A percentile compares a stretch with the other conserved stretches of the same genome.
Evolutionary conservation across 1,139 yeast species (phyloP).

Genomic region (Saccharomyces uvarum): DNA sequence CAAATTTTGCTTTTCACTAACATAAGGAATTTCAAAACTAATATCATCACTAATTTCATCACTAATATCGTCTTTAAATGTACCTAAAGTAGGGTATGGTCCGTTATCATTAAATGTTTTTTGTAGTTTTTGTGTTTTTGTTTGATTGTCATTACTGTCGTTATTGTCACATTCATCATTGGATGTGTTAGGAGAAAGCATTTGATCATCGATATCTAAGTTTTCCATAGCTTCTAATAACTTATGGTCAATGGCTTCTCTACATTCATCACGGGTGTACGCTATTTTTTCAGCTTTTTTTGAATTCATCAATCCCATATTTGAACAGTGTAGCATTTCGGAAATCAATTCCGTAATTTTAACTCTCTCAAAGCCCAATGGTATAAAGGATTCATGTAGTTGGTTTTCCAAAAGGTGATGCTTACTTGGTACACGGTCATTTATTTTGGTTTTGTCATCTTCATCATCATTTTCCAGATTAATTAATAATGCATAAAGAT

Average conservation of each 20-base stretch:
- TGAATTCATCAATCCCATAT: slow-evolving; percentile 89
- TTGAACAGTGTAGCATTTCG: slow-evolving; percentile 89
- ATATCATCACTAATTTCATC: slow-evolving; percentile 34
- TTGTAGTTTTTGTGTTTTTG: neutral
- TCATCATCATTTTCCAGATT: slow-evolving; percentile 10
- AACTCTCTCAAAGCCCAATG: slow-evolving; percentile 91
- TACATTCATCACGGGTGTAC: slow-evolving; percentile 60
- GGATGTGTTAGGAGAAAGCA: neutral
- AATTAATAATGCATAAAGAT: neutral
- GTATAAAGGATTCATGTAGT: slow-evolving; percentile 42
- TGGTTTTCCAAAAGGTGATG: slow-evolving; percentile 21
- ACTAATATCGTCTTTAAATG: slow-evolving; percentile 11
- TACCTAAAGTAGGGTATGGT: slow-evolving; percentile 3
- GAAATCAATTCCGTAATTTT: slow-evolving; percentile 92
- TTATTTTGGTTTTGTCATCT: slow-evolving; percentile 5
- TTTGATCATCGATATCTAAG: slow-evolving; percentile 23
- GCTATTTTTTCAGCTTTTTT: slow-evolving; percentile 76
- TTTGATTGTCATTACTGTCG: neutral
- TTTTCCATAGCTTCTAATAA: slow-evolving; percentile 33
- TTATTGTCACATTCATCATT: neutral
- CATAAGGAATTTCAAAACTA: slow-evolving; percentile 44
- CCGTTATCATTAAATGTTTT: slow-evolving; percentile 2
- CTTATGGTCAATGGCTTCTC: slow-evolving; percentile 36
- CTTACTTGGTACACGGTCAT: neutral
- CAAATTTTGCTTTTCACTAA: slow-evolving; percentile 49